Percentiles rank a stretch among this genome's conserved stretches.
phyloP scores from a whole-genome alignment of 345 rosid species.

The Rhodamnia rubescens region DNA sequence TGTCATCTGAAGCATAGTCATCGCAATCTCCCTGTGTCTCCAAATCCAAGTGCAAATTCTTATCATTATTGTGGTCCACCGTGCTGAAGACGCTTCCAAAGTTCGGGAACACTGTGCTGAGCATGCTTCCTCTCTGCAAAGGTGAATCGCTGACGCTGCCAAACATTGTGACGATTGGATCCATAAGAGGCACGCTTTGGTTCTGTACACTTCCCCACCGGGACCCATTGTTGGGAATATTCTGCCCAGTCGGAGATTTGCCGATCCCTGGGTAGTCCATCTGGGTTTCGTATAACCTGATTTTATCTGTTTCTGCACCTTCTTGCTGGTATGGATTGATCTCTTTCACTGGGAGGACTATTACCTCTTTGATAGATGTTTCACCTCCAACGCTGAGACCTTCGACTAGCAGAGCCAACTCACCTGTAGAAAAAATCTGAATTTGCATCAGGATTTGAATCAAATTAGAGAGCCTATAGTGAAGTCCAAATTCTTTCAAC shows the following conservation, averaged over 20 bases:
- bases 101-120: conserved; percentile 4
- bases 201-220: conserved; percentile 10
- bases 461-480: not conserved
- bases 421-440: conserved; percentile 10
- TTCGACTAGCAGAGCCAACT: conserved; percentile 30
- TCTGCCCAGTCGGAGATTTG: conserved; percentile 10
- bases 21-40: conserved; percentile 13
- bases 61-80: not conserved
- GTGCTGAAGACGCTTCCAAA: conserved; percentile 11
- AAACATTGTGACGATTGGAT: conserved; percentile 29
- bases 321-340: not conserved
- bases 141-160: conserved; percentile 21
- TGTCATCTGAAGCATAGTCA: not conserved
- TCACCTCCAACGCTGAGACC: conserved; percentile 23
- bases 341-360: conserved; percentile 13
- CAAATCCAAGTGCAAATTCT: conserved; percentile 7
- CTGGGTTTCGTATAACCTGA: conserved; percentile 9
- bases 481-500: not conserved
- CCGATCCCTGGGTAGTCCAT: conserved; percentile 7
- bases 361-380: conserved; percentile 18
- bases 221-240: conserved; percentile 7
- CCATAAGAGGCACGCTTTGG: conserved; percentile 13
- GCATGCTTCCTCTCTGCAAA: conserved; percentile 7
- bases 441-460: not conserved
- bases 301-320: not conserved